A percentile compares a stretch with the other conserved stretches of the same genome.
Conservation (phyloP, 305 asterid species). For the Fraxinus sp. region DNA sequence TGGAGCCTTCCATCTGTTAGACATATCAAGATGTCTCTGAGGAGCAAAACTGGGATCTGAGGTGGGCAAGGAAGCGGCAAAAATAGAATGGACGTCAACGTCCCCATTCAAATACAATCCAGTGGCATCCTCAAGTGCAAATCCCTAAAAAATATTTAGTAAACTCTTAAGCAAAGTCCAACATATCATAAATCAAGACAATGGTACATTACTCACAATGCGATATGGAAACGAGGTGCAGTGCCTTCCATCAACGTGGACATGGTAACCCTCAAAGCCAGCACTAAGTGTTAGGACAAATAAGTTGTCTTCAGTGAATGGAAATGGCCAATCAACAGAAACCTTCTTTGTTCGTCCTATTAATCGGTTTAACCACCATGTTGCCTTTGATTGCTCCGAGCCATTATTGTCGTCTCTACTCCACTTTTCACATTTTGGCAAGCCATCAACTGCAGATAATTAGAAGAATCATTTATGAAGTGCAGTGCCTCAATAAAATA, state of each 20-base stretch:
- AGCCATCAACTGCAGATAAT: constrained; percentile 39
- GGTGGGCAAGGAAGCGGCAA: constrained; percentile 38
- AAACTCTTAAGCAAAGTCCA: neutral
- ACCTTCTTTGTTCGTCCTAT: constrained; percentile 37
- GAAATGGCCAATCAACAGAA: constrained; percentile 36
- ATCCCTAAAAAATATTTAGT: constrained; percentile 23
- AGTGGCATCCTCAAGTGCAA: constrained; percentile 35
- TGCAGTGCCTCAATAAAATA: neutral
- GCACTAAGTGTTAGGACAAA: constrained; percentile 36
- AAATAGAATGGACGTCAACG: constrained; percentile 25
- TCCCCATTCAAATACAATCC: constrained; percentile 36
- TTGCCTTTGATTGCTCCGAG: constrained; percentile 23
- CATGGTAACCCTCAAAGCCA: constrained; percentile 42
- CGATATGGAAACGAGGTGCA: constrained; percentile 38
- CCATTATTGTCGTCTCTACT: constrained; percentile 31
- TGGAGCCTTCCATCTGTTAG: constrained; percentile 31
- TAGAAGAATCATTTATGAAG: neutral
- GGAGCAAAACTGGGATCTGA: constrained; percentile 38
- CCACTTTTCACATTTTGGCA: constrained; percentile 42
- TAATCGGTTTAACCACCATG: constrained; percentile 45
- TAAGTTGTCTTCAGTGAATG: constrained; percentile 30
- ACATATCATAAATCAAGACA: neutral
- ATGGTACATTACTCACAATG: constrained; percentile 19
- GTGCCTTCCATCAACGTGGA: constrained; percentile 37
- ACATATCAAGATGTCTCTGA: constrained; percentile 35